Conservation (phyloP, 768 basidiomycete genomes). For the Leucocoprinus birnbaumii region DNA sequence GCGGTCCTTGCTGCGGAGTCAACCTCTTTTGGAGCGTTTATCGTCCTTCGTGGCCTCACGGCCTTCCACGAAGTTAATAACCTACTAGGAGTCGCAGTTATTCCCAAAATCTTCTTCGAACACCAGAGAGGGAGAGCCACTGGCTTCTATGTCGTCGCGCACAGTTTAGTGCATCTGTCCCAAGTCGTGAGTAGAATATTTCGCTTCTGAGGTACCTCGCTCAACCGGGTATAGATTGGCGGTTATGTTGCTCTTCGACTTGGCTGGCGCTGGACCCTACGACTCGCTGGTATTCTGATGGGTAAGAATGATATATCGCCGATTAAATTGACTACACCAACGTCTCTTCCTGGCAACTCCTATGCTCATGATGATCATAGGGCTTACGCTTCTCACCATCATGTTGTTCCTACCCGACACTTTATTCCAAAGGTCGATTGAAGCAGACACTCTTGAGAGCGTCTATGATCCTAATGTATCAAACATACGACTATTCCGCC, state of each 20-base stretch:
- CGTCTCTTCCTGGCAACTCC: too few relatives aligned
- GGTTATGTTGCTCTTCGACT: constrained; percentile 33
- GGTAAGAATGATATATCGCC: constrained; percentile 26
- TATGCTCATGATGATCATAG: constrained; percentile 25
- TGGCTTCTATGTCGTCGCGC: constrained; percentile 38
- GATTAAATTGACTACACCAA: too few relatives aligned
- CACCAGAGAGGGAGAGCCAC: constrained; percentile 39
- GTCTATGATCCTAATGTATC: not conserved
- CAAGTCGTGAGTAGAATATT: not conserved
- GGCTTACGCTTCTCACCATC: constrained; percentile 19
- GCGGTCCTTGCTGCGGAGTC: constrained; percentile 28
- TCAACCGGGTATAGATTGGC: constrained; percentile 21
- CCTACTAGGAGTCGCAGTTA: constrained; percentile 34
- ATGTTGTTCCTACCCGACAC: constrained; percentile 11
- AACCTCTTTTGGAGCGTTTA: constrained; percentile 25
- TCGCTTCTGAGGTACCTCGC: too few relatives aligned
- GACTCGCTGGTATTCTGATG: constrained; percentile 34
- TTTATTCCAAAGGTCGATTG: not conserved
- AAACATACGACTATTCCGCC: not conserved
- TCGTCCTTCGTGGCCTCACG: constrained; percentile 25
- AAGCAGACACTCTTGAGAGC: not conserved
- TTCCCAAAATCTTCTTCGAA: constrained; percentile 31
- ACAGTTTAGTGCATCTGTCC: constrained; percentile 35
- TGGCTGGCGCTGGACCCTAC: constrained; percentile 42
- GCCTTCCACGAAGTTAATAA: constrained; percentile 28